These are phyloP conservation scores for Sambucus nigra DNA, from an alignment of 129 eudicot genomes.

Conservation along the genomic window DNA sequence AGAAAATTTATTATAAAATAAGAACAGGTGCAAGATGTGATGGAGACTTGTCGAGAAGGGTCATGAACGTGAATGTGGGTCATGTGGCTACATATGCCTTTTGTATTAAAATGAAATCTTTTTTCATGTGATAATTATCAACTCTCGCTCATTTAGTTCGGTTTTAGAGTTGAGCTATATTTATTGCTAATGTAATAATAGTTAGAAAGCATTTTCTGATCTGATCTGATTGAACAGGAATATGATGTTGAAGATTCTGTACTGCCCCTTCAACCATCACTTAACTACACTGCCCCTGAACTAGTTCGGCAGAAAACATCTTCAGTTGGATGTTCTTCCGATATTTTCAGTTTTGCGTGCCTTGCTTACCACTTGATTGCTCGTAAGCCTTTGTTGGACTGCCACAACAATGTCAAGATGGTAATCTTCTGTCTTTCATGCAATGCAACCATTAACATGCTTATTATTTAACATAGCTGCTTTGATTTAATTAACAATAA, in stretches of 20 bases:
- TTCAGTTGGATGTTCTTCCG: slow-evolving; percentile 67
- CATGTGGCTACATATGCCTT: no score
- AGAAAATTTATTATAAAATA: no score
- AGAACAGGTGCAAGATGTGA: no score
- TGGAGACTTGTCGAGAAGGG: no score
- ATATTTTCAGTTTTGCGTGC: slow-evolving; percentile 92
- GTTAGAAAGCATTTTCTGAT: slow-evolving; percentile 17
- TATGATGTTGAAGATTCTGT: slow-evolving; percentile 97
- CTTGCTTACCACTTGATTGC: slow-evolving; percentile 87
- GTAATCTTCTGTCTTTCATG: slow-evolving; percentile 25
- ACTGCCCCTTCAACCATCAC: slow-evolving; percentile 89
- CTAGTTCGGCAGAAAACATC: slow-evolving; percentile 64
- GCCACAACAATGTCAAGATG: slow-evolving; percentile 99
- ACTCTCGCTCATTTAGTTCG: not conserved
- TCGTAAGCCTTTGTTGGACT: slow-evolving; percentile 85
- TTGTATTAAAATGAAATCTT: no score
- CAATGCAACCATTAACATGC: not conserved
- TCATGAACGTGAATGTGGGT: no score
- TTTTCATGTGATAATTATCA: not conserved
- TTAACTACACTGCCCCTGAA: slow-evolving; percentile 97
- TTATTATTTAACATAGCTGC: not conserved
- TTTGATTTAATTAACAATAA: not conserved
- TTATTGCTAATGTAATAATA: slow-evolving; percentile 5
- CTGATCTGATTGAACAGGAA: slow-evolving; percentile 48
- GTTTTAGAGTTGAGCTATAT: not conserved